Evolutionary conservation across 176 grass and related monocot species (phyloP).

Genomic region (Poa annua): DNA sequence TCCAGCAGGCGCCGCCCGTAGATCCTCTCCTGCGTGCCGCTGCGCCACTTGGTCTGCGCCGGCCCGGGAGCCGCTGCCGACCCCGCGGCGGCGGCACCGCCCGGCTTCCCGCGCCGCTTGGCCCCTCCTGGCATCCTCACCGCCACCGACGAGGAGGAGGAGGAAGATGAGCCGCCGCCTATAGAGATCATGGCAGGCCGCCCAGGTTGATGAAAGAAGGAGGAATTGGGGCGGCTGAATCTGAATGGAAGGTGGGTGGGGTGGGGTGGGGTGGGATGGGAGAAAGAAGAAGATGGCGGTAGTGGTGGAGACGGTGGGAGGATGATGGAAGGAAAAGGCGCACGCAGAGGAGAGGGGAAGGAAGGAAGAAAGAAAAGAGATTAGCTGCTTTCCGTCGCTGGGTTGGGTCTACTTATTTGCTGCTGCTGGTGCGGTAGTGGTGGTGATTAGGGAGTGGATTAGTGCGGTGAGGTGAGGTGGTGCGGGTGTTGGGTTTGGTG

Average conservation of each 20-base stretch:
- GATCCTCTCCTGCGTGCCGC: conserved; percentile 68
- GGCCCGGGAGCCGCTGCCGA: not conserved
- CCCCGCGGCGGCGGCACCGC: not conserved
- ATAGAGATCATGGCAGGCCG: conserved; percentile 49
- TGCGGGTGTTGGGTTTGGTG: conserved; percentile 35
- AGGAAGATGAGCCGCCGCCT: conserved; percentile 27
- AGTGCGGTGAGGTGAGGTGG: conserved; percentile 17
- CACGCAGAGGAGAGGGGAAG: not conserved
- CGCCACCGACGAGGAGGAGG: conserved; percentile 40
- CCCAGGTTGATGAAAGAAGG: not conserved
- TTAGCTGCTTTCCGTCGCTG: conserved; percentile 48
- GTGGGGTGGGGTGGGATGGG: not conserved
- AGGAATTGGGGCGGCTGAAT: not conserved
- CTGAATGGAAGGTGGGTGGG: conserved; percentile 7
- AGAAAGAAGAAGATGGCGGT: conserved; percentile 42
- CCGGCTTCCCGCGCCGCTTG: conserved; percentile 23
- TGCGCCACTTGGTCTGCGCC: conserved; percentile 74
- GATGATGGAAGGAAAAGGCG: conserved; percentile 20
- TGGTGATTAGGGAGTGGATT: conserved; percentile 51
- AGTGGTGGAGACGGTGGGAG: conserved; percentile 25
- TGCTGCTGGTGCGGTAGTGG: not conserved
- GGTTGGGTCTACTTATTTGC: conserved; percentile 53
- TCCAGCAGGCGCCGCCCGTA: conserved; percentile 86
- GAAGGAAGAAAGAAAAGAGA: conserved; percentile 13
- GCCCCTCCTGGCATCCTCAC: conserved; percentile 3